Evolutionary conservation across 768 basidiomycete species (phyloP), one percentile per base, ranked within the genome.

Genomic region (Kwoniella newhampshirensis): DNA sequence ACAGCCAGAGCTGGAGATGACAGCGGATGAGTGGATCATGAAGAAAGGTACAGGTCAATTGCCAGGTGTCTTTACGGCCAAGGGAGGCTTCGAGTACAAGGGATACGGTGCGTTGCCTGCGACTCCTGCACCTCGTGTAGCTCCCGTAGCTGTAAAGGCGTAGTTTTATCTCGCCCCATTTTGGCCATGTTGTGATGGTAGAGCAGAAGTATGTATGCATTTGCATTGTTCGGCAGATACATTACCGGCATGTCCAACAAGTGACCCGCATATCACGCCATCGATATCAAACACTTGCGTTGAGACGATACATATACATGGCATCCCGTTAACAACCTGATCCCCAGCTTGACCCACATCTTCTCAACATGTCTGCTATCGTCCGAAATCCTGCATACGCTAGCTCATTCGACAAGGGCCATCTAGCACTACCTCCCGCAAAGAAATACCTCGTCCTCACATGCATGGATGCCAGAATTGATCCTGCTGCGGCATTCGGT

Each of bases 401-500:
- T 51, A 73, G 79, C 23, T 71, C 62, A 51, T 84, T 84, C 46
- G 52, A 59, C 9, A 58, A 68, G 21, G 77, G 77, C 39, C 42
- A 65, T 37, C 70, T 82, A 4, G 64, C 78, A 0, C 58, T 82
- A 20, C 80, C 79, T 3, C 82, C 82, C 13, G 69, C 73, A 21
- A 80, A 79, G 67, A 77, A 74, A 23, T 54, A 54, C 43, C 40
- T 54, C 42, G 36, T 47, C 84, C 83, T 85, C 26, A 85, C 85
- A 18, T 87, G 85, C 77, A 88, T 87, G 86, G 86, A 87, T 71
- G 85, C 85, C 47, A 83, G 86, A 50, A 78, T 87, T 62, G 83
- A 87, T 43, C 57, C 57, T 3, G 51, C 61, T 15, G 23, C 50
- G 18, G 57, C 61, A 12, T 59, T 62, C 28, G 60, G 60, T 15